Conservation (phyloP, 352 stramenopile species). For the Phytophthora meadii region DNA sequence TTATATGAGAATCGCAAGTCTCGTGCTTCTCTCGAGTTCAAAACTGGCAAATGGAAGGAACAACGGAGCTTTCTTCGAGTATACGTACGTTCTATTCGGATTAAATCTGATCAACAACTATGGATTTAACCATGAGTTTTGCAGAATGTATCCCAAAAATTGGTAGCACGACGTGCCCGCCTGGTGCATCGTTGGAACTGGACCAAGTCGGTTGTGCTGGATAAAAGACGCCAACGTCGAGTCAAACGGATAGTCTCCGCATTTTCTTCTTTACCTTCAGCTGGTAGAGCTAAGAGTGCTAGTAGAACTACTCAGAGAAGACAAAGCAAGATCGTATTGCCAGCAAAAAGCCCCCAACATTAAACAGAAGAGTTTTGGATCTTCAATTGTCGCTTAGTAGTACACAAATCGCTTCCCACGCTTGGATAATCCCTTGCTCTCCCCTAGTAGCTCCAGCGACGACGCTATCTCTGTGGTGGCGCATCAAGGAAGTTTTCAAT, state of each 20-base stretch:
- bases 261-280: slow-evolving; percentile 11
- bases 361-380: no score
- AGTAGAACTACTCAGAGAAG: slow-evolving; percentile 9
- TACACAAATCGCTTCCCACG: no score
- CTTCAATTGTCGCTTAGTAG: no score
- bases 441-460: not conserved
- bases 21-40: slow-evolving; percentile 44
- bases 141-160: slow-evolving; percentile 45
- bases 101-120: not conserved
- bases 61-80: slow-evolving; percentile 57
- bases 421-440: not conserved
- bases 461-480: not conserved
- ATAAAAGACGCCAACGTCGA: slow-evolving; percentile 30
- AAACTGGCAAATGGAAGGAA: slow-evolving; percentile 49
- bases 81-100: slow-evolving; percentile 43
- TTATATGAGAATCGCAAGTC: slow-evolving; percentile 60
- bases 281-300: slow-evolving; percentile 5
- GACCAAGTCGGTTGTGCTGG: slow-evolving; percentile 33
- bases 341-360: not conserved
- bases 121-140: not conserved
- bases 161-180: slow-evolving; percentile 33
- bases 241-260: slow-evolving; percentile 32
- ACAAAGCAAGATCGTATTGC: slow-evolving; percentile 4
- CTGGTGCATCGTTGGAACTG: slow-evolving; percentile 42
- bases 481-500: not conserved